Conservation (phyloP, 2,329 filamentous ascomycete species). For the Elsinoe batatas region DNA sequence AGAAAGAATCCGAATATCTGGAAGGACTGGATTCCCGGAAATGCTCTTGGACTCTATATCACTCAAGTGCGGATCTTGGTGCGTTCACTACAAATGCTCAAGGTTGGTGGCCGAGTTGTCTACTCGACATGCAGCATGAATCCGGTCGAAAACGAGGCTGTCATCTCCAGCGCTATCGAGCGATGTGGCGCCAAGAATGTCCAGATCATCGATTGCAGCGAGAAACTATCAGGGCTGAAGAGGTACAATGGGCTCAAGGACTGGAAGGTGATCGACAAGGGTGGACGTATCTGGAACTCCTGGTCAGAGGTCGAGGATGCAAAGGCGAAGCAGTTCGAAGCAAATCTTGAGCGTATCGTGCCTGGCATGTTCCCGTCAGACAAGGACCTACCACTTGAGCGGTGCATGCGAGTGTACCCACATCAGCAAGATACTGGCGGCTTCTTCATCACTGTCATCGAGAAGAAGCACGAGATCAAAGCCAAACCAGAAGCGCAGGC, state of each 20-base stretch:
- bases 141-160: slow-evolving; percentile 91
- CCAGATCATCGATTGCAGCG: slow-evolving; percentile 71
- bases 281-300: slow-evolving; percentile 64
- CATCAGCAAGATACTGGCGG: slow-evolving; percentile 93
- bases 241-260: slow-evolving; percentile 64
- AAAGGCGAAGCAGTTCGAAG: slow-evolving; percentile 44
- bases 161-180: slow-evolving; percentile 78
- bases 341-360: slow-evolving; percentile 58
- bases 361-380: slow-evolving; percentile 70
- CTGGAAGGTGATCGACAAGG: slow-evolving; percentile 90
- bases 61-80: slow-evolving; percentile 87
- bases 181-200: slow-evolving; percentile 76
- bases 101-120: slow-evolving; percentile 85
- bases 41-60: slow-evolving; percentile 73
- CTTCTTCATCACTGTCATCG: slow-evolving; percentile 92
- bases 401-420: slow-evolving; percentile 88
- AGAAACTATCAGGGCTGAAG: slow-evolving; percentile 66
- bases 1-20: slow-evolving; percentile 91
- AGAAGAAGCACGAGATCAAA: slow-evolving; percentile 82
- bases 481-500: slow-evolving; percentile 58
- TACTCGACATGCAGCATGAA: slow-evolving; percentile 99
- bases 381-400: slow-evolving; percentile 64
- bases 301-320: slow-evolving; percentile 74
- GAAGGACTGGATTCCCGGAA: slow-evolving; percentile 88
- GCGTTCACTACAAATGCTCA: slow-evolving; percentile 88